Conservation (phyloP, 768 basidiomycete genomes). For the Solioccasus polychromus region DNA sequence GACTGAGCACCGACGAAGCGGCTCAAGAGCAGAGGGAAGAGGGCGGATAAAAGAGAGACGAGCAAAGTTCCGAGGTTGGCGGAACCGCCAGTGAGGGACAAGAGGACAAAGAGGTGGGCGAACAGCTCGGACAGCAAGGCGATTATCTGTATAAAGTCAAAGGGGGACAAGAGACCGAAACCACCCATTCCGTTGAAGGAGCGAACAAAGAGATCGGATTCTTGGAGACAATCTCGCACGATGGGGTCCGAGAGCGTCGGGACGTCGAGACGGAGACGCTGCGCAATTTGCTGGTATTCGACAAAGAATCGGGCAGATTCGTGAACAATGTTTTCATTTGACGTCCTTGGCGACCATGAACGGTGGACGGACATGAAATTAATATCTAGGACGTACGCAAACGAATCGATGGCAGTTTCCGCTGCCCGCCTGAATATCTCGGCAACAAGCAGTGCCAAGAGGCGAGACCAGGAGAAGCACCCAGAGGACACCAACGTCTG, state of each 20-base stretch:
- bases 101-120: slow-evolving; percentile 68
- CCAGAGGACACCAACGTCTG: slow-evolving; percentile 67
- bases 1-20: slow-evolving; percentile 44
- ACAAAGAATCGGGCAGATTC: slow-evolving; percentile 71
- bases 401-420: slow-evolving; percentile 65
- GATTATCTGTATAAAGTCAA: slow-evolving; percentile 74
- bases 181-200: slow-evolving; percentile 73
- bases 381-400: slow-evolving; percentile 59
- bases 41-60: slow-evolving; percentile 58
- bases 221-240: slow-evolving; percentile 76
- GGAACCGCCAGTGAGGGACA: slow-evolving; percentile 54
- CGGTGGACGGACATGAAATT: slow-evolving; percentile 11
- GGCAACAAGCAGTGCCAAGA: slow-evolving; percentile 54
- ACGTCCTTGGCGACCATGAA: slow-evolving; percentile 40
- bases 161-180: slow-evolving; percentile 76
- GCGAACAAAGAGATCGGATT: slow-evolving; percentile 81
- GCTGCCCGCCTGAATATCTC: slow-evolving; percentile 63
- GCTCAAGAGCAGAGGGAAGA: slow-evolving; percentile 57
- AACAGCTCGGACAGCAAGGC: slow-evolving; percentile 67
- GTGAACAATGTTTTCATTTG: slow-evolving; percentile 72
- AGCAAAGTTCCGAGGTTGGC: slow-evolving; percentile 56
- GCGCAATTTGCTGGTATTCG: slow-evolving; percentile 76
- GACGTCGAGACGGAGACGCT: slow-evolving; percentile 72
- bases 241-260: slow-evolving; percentile 74
- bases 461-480: slow-evolving; percentile 67